Base-by-base conservation (phyloP, 495 filamentous ascomycete species). In the Cercophora newfieldiana region DNA sequence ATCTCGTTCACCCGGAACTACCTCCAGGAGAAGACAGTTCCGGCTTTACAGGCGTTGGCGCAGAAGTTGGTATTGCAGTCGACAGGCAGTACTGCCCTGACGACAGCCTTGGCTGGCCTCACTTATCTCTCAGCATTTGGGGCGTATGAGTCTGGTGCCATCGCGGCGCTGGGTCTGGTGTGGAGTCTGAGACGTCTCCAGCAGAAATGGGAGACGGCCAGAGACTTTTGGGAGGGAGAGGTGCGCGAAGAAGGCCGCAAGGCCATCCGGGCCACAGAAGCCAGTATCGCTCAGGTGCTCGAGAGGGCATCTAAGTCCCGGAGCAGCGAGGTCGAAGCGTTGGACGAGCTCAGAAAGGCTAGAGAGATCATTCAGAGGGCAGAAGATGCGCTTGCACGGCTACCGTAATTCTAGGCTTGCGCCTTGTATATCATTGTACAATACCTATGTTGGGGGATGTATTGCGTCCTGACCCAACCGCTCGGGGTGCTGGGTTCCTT, bases 171-270 rank as follows among this genome's bases (percentile, higher is more conserved):
- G 6, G 93, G 92, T 7, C 69, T 92, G 6, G 87, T 91, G 4
- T 91, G 88, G 80, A 88, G 89, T 61, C 71, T 94, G 67, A 78
- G 88, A 24, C 81, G 89, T 22, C 82, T 97, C 79, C 94, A 97
- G 76, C 87, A 76, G 68, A 79, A 85, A 69, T 98, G 94, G 94
- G 90, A 93, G 65, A 74, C 70, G 7, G 90, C 89, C 12, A 84
- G 89, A 44, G 76, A 69, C 7, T 86, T 82, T 68, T 98, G 92
- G 89, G 87, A 93, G 72, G 86, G 81, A 3, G 87, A 90, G 70
- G 85, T 97, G 10, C 85, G 88, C 66, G 94, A 97, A 71, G 88
- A 91, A 66, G 95, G 93, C 7, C 83, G 93, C 61, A 86, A 85
- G 58, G 88, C 90, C 4, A 77, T 97, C 56, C 83, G 85, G 61